phyloP scores from a whole-genome alignment of 2,329 filamentous ascomycete species.

The Cordyceps fumosorosea region DNA sequence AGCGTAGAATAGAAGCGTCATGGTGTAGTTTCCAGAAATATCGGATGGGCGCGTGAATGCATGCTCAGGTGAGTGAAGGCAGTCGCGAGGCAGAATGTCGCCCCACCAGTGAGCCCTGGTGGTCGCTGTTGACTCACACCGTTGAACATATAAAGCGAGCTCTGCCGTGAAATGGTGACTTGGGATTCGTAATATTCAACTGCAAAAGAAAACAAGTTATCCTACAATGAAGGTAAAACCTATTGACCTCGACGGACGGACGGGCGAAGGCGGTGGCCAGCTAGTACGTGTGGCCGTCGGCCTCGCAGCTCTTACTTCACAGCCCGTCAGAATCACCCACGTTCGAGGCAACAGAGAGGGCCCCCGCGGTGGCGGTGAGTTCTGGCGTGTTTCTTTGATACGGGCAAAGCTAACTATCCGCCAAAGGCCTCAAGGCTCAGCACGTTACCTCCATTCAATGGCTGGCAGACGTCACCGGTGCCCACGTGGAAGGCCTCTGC shows the following conservation, averaged over 20 bases:
- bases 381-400: neutral
- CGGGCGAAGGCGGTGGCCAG: slow-evolving; percentile 57
- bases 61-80: too few relatives aligned
- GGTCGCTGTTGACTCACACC: slow-evolving; percentile 8
- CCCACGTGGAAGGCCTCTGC: slow-evolving; percentile 41
- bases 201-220: neutral
- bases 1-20: too few relatives aligned
- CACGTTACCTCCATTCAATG: slow-evolving; percentile 51
- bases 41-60: too few relatives aligned
- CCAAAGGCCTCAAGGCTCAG: slow-evolving; percentile 51
- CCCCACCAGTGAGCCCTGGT: neutral
- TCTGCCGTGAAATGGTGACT: neutral
- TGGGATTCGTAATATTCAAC: neutral
- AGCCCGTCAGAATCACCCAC: slow-evolving; percentile 46
- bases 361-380: slow-evolving; percentile 23
- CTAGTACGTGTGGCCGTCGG: slow-evolving; percentile 50
- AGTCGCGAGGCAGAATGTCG: neutral
- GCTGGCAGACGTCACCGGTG: slow-evolving; percentile 45
- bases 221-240: slow-evolving; percentile 21
- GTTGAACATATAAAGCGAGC: neutral
- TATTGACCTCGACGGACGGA: slow-evolving; percentile 48
- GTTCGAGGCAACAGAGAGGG: slow-evolving; percentile 47
- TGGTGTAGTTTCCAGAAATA: neutral
- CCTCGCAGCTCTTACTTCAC: slow-evolving; percentile 48
- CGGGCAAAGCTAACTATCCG: neutral